phyloP scores from a whole-genome alignment of 805 yeast genomes.

The Kuraishia piskuri region DNA sequence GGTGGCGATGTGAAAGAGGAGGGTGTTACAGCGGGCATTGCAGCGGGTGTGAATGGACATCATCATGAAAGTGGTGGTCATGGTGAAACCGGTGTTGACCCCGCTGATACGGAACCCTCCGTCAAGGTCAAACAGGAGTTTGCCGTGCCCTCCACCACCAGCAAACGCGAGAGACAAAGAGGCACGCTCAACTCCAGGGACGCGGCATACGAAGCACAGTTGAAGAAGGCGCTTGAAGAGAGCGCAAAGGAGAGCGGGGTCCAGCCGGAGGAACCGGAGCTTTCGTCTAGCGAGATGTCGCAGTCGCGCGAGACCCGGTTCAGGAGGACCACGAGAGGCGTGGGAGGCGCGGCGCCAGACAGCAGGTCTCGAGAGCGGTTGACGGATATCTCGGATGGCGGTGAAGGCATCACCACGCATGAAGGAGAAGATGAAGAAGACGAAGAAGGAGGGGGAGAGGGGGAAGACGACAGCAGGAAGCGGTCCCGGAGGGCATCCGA shows the following conservation, averaged over 20 bases:
- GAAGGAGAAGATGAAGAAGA: neutral
- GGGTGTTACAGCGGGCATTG: slow-evolving; percentile 3
- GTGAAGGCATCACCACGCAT: neutral
- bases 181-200: slow-evolving; percentile 15
- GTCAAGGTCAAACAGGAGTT: slow-evolving; percentile 4
- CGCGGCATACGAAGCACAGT: slow-evolving; percentile 24
- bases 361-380: neutral
- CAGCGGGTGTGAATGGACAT: slow-evolving; percentile 4
- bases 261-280: slow-evolving; percentile 24
- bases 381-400: neutral
- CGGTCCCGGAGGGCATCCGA: slow-evolving; percentile 2
- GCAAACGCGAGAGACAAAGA: slow-evolving; percentile 14
- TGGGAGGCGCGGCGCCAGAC: neutral
- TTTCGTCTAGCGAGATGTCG: slow-evolving; percentile 21
- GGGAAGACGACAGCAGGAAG: slow-evolving; percentile 2
- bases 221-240: slow-evolving; percentile 42
- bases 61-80: neutral
- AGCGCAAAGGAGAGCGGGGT: slow-evolving; percentile 44
- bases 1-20: slow-evolving; percentile 1
- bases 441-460: slow-evolving; percentile 4
- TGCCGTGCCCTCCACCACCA: slow-evolving; percentile 7
- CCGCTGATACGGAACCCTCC: slow-evolving; percentile 1
- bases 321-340: slow-evolving; percentile 9
- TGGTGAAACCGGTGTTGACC: slow-evolving; percentile 1
- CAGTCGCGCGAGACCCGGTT: slow-evolving; percentile 17